These are phyloP conservation scores for Rhodamnia rubescens DNA, from an alignment of 345 rosid genomes.

Conservation along the genomic window DNA sequence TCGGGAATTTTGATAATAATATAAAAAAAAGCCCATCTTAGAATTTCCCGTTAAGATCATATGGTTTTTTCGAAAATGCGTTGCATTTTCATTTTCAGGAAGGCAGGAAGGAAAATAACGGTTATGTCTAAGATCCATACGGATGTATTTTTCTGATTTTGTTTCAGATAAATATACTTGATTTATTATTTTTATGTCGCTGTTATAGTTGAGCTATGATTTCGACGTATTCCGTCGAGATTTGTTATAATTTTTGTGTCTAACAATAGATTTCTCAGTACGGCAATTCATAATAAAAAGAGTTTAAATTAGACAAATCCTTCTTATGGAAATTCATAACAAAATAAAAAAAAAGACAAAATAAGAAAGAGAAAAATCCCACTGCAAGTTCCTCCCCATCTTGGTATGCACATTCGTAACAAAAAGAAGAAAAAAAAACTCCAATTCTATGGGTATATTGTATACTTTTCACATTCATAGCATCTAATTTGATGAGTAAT, in stretches of 20 bases:
- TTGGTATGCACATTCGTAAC: neutral
- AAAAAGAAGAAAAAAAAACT: neutral
- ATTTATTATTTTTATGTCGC: neutral
- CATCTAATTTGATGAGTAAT: neutral
- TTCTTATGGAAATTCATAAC: neutral
- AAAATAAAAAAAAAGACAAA: neutral
- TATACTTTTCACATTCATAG: neutral
- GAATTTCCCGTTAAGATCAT: neutral
- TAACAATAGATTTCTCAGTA: neutral
- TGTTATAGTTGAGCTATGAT: neutral
- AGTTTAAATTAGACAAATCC: neutral
- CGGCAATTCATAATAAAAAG: neutral
- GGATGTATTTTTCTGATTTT: neutral
- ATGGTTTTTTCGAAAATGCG: neutral
- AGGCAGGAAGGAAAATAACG: neutral
- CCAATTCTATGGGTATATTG: neutral
- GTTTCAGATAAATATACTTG: neutral
- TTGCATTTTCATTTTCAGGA: neutral
- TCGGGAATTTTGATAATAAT: neutral
- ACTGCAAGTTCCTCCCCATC: neutral
- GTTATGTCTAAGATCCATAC: neutral
- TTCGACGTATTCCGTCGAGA: rapidly evolving
- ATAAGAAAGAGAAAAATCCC: neutral
- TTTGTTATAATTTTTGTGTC: neutral
- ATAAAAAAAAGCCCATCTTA: neutral